phyloP scores from a whole-genome alignment of 2,329 filamentous ascomycete genomes.

The Diaporthe humulicola region DNA sequence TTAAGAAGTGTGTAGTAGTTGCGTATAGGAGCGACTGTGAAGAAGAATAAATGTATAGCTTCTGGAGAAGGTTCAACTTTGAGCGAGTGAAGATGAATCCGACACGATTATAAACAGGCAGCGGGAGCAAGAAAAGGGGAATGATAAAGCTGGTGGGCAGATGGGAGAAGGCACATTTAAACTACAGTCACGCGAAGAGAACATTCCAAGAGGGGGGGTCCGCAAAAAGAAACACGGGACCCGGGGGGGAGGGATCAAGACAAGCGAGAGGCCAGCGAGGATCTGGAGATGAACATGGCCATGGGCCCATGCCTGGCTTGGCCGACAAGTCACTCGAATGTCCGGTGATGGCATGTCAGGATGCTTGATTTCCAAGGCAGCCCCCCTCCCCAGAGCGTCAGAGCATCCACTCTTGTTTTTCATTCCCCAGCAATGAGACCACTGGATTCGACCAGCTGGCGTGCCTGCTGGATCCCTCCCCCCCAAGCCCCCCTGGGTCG shows the following conservation, averaged over 20 bases:
- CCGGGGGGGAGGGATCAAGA: not conserved
- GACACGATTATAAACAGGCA: constrained; percentile 19
- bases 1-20: not conserved
- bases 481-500: not conserved
- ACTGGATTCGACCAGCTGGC: constrained; percentile 1
- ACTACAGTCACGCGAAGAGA: constrained; percentile 15
- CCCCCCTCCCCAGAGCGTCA: not conserved
- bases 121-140: not conserved
- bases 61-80: constrained; percentile 17
- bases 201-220: constrained; percentile 24
- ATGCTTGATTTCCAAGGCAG: constrained; percentile 25
- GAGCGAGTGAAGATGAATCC: constrained; percentile 34
- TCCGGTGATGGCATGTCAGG: constrained; percentile 25
- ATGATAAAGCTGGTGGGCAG: not conserved
- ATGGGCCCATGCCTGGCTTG: constrained; percentile 8
- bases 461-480: constrained; percentile 3
- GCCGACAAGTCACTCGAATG: constrained; percentile 28
- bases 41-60: not conserved
- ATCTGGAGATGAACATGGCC: constrained; percentile 27
- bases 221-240: constrained; percentile 25
- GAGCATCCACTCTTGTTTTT: constrained; percentile 28
- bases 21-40: not conserved
- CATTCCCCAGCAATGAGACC: constrained; percentile 15
- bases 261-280: not conserved
- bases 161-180: constrained; percentile 27